These are phyloP conservation scores for Byssochlamys sp. DNA, from an alignment of 2,329 filamentous ascomycete species.

Conservation along the genomic window DNA sequence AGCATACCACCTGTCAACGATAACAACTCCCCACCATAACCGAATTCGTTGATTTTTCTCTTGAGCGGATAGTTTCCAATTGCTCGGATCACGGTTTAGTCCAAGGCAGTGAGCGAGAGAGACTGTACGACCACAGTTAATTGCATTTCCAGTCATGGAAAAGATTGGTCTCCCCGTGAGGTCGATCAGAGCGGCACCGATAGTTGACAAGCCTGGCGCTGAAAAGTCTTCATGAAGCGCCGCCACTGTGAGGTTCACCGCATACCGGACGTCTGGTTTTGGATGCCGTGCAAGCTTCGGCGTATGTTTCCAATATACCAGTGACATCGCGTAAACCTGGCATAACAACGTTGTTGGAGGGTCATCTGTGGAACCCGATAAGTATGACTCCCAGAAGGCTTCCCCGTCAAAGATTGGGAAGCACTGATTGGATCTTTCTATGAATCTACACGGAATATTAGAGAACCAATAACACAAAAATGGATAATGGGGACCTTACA, in stretches of 20 bases:
- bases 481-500: constrained; percentile 36
- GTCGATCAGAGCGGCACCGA: constrained; percentile 50
- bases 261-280: constrained; percentile 50
- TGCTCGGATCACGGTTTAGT: constrained; percentile 45
- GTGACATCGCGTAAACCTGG: constrained; percentile 49
- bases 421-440: constrained; percentile 49
- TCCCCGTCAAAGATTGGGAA: constrained; percentile 52
- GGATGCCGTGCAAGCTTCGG: constrained; percentile 36
- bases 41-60: constrained; percentile 46
- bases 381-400: constrained; percentile 43
- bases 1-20: constrained; percentile 45
- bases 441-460: constrained; percentile 35
- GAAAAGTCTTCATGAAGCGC: constrained; percentile 52
- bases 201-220: constrained; percentile 49
- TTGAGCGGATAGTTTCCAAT: constrained; percentile 42
- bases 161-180: constrained; percentile 52
- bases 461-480: constrained; percentile 1
- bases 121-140: constrained; percentile 45
- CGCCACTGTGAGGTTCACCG: constrained; percentile 54
- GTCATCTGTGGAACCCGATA: constrained; percentile 35
- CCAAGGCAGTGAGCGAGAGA: constrained; percentile 48
- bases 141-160: constrained; percentile 50
- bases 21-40: constrained; percentile 49
- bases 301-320: constrained; percentile 50
- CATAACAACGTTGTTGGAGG: constrained; percentile 50